Percentiles rank a stretch among this genome's conserved stretches.
These are phyloP conservation scores for Aphanomyces stellatus DNA, from an alignment of 352 stramenopile genomes.

Conservation along the genomic window DNA sequence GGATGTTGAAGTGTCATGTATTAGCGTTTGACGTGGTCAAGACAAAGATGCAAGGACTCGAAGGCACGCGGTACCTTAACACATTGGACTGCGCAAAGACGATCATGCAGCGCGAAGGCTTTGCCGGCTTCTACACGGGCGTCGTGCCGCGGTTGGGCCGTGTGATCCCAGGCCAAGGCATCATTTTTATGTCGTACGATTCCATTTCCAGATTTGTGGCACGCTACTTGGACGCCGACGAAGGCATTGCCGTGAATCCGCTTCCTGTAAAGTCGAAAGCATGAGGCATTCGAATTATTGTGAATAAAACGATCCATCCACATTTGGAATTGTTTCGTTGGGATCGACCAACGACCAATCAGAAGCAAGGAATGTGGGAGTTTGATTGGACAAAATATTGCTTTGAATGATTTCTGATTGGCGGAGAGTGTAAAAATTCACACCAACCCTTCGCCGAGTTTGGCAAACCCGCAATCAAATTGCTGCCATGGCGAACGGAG, in stretches of 20 bases:
- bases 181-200: constrained; percentile 96
- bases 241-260: background rate
- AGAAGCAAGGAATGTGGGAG: background rate
- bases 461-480: background rate
- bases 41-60: constrained; percentile 72
- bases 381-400: background rate
- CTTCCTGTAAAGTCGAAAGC: background rate
- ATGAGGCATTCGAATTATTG: too few relatives aligned
- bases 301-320: too few relatives aligned
- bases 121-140: constrained; percentile 88
- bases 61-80: constrained; percentile 58
- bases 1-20: constrained; percentile 20
- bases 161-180: constrained; percentile 94
- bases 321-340: background rate
- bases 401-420: background rate
- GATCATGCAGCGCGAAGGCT: constrained; percentile 83
- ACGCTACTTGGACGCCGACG: constrained; percentile 36
- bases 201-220: constrained; percentile 54
- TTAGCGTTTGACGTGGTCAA: constrained; percentile 79
- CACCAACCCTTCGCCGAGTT: background rate
- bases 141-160: constrained; percentile 87
- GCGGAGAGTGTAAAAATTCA: background rate
- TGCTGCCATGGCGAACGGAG: background rate
- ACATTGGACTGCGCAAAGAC: constrained; percentile 89
- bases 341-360: background rate